Evolutionary conservation across 2,329 filamentous ascomycete species (phyloP), one percentile per base, ranked within the genome.

Genomic region (Rhinocladiella mackenziei): DNA sequence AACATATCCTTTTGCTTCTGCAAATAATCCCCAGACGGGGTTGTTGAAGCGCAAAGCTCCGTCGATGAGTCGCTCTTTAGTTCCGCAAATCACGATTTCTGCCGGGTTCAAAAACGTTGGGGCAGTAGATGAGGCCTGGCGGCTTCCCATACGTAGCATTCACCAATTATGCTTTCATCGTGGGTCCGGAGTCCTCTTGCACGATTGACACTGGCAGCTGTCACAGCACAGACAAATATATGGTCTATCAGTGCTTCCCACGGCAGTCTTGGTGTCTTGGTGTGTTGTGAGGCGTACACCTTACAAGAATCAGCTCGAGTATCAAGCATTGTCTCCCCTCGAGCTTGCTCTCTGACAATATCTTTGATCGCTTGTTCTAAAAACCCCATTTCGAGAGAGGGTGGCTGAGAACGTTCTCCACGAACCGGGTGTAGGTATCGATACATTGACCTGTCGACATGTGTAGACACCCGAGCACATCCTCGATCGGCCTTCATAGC

Each of bases 31-130:
- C 23, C 23, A 19, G 32, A 71, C 56, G 2, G 71, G 73, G 44
- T 75, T 75, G 53, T 75, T 75, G 1, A 37, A 54, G 0, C 65
- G 62, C 5, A 65, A 48, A 0, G 62, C 69, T 1, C 68, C 70
- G 51, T 75, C 72, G 9, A 71, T 57, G 44, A 68, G 73, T 1
- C 45, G 33, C 2, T 59, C 59, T 2, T 47, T 44, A 1, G 61
- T 63, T 19, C 75, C 60, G 0, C 43, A 25, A 25, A 74, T 65
- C 0, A 18, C n/a, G 15, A 34, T 34, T 34, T 34, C 32, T 34
- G 32, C 13, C n/a, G 62, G 56, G n/a, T 65, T 62, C 56, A 72
- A 72, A 43, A 62, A 69, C 0, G 56, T 51, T 0, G 66, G 53
- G 0, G 67, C 66, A 1, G 70, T 68, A 1, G 69, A 67, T 1